Evolutionary conservation across 2,329 filamentous ascomycete genomes (phyloP), one percentile per base, ranked within the genome.

Genomic region (Epichloe typhina): DNA sequence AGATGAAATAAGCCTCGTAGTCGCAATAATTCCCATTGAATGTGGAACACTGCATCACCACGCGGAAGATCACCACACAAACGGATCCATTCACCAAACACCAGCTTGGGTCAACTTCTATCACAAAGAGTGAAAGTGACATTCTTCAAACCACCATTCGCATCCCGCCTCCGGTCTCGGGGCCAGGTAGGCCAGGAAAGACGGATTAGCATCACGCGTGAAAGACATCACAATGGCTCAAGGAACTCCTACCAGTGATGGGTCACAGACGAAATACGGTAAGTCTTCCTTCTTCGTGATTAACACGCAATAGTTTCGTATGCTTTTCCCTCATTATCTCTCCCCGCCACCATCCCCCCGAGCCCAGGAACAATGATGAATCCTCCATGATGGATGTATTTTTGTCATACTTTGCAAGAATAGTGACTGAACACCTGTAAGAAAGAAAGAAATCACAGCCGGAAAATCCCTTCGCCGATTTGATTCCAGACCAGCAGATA

Each of bases 401-500:
- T 3, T 48, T 19, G 13, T 9, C 33, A 35, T 31, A 17, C 17
- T 31, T n/a, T 19, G 40, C 6, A 69, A 71, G 71, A 73, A 59
- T 57, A 57, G 70, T 75, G 65, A 66, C 80, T 83, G 76, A 83
- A 80, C 77, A 77, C 75, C 70, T 74, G 72, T 64, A 80, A 82
- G 79, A 76, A 80, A 81, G 77, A 75, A 75, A 66, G 57, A 71
- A 67, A 56, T 71, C 78, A 50, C 88, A 96, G 68, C 82, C 86
- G 61, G 91, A 96, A 72, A 98, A 97, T 70, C 91, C 90, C 33
- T 97, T 90, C 66, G 81, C 87, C 54, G 70, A 76, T 56, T 76
- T 97, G 62, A 95, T 98, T 49, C 84, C 88, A 49, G 84, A 95
- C 61, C 93, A 97, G 70, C 77, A 84, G 50, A 85, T 95, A 62